Conservation (phyloP, 2,329 filamentous ascomycete species). For the Phaeophleospora eucalypticola region DNA sequence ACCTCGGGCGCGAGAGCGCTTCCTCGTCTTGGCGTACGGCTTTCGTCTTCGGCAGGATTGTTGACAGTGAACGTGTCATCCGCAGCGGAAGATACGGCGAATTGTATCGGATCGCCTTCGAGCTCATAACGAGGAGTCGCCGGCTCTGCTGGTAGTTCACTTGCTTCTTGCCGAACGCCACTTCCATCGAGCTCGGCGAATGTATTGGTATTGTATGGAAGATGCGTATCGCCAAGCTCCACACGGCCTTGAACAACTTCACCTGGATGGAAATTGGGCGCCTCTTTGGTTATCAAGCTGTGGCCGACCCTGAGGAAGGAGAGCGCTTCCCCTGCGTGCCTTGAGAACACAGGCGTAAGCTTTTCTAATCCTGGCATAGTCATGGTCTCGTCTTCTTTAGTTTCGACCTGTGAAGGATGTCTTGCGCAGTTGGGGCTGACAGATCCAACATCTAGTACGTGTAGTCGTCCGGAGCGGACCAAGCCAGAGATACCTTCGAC, state of each 20-base stretch:
- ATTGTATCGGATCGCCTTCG: conserved; percentile 34
- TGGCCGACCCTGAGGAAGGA: conserved; percentile 55
- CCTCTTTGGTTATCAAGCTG: conserved; percentile 49
- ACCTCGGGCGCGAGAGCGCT: conserved; percentile 47
- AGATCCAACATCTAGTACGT: conserved; percentile 54
- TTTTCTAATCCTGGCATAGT: conserved; percentile 51
- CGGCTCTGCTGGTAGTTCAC: conserved; percentile 25
- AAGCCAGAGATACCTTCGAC: conserved; percentile 54
- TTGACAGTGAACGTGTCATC: conserved; percentile 28
- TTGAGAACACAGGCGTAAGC: conserved; percentile 49
- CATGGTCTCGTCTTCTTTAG: conserved; percentile 19
- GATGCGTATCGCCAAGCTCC: conserved; percentile 27
- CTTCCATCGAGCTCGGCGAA: conserved; percentile 30
- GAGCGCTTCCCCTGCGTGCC: conserved; percentile 45
- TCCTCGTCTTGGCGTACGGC: conserved; percentile 35
- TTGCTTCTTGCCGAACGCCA: conserved; percentile 17
- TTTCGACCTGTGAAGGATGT: conserved; percentile 25
- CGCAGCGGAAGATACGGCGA: conserved; percentile 31
- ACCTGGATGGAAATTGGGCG: conserved; percentile 22
- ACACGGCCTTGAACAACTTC: conserved; percentile 24
- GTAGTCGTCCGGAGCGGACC: conserved; percentile 48
- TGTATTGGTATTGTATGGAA: conserved; percentile 20
- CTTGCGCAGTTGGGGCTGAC: conserved; percentile 30
- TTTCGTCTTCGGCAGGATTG: background rate
- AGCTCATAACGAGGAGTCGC: conserved; percentile 34